Conservation (phyloP, 2,329 filamentous ascomycete species). For the Paracoccidioides brasiliensis region DNA sequence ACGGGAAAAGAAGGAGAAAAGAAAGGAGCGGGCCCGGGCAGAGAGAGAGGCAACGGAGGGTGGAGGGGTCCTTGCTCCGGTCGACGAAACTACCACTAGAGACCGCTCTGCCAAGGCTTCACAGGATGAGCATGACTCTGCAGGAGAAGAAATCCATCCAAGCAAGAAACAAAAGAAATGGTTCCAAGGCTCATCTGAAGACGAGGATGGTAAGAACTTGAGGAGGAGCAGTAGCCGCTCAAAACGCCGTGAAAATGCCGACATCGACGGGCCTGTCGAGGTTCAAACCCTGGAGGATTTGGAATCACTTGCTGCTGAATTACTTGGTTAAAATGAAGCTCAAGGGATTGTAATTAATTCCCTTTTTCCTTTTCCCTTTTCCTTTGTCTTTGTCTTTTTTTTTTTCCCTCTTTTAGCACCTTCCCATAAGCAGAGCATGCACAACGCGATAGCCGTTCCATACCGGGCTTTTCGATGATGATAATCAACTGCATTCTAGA, state of each 20-base stretch:
- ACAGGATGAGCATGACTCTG: constrained; percentile 12
- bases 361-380: neutral
- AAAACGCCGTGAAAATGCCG: constrained; percentile 9
- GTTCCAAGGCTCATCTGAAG: constrained; percentile 19
- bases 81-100: constrained; percentile 14
- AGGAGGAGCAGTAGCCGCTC: constrained; percentile 16
- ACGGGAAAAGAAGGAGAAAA: constrained; percentile 36
- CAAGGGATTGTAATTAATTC: neutral
- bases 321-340: constrained; percentile 21
- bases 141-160: constrained; percentile 15
- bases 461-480: too few relatives aligned
- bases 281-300: constrained; percentile 36
- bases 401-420: too few relatives aligned
- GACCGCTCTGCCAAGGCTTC: constrained; percentile 9
- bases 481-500: too few relatives aligned
- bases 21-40: constrained; percentile 25
- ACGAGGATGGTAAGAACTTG: constrained; percentile 11
- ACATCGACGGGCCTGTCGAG: constrained; percentile 16
- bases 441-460: too few relatives aligned
- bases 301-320: constrained; percentile 34
- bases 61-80: constrained; percentile 21
- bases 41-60: constrained; percentile 21
- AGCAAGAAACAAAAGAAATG: constrained; percentile 31
- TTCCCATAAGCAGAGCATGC: too few relatives aligned
- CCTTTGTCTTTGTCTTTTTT: too few relatives aligned